Base-by-base conservation (phyloP, 345 rosid species). In the Eucalyptus sp. region DNA sequence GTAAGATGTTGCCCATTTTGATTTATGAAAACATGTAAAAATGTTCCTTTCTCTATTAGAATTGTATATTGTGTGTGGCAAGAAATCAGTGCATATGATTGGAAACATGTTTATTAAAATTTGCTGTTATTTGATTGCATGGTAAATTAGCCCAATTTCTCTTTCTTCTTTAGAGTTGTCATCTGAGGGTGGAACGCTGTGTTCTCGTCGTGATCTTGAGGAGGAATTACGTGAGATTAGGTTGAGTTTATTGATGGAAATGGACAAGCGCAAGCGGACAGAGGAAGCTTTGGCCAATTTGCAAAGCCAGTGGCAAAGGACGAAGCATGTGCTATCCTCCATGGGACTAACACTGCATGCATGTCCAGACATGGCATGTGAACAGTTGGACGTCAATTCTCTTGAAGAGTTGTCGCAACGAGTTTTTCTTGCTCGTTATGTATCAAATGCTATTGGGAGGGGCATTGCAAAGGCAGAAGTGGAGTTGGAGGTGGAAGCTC, bases 401-500 rank as follows among this genome's bases (percentile, higher is more conserved):
- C 91, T 92, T n/a, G 97, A 92, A 91, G 94, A 96, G 87, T 88
- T 97, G 52, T 91, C 91, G 54, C 93, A 87, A 83, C 95, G 95
- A 92, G 89, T 96, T 22, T 89, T 91, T 91, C 56, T 95, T 83
- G 91, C 97, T 46, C 92, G 97, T 88, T 91, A 91, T 89, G 97
- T 95, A 50, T 95, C 98, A 50, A 93, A 92, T 81, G 90, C 96
- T 52, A 62, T 95, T 16, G 97, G 94, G n/a, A 93, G 93, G 90
- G 96, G 92, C 87, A 89, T 95, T 87, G 94, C 94, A 50, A 96
- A 91, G 92, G 97, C 97, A 64, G 98, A 97, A 96, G 91, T 91
- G 41, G 95, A 94, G 94, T 93, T 88, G 87, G 95, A 92, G 91
- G 93, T 92, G 97, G 96, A 94, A 93, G 89, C 94, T 90, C 93